Percentiles rank a stretch among this genome's conserved stretches.
These are phyloP conservation scores for Nakazawaea laoshanensis DNA, from an alignment of 805 yeast genomes.

Conservation along the genomic window DNA sequence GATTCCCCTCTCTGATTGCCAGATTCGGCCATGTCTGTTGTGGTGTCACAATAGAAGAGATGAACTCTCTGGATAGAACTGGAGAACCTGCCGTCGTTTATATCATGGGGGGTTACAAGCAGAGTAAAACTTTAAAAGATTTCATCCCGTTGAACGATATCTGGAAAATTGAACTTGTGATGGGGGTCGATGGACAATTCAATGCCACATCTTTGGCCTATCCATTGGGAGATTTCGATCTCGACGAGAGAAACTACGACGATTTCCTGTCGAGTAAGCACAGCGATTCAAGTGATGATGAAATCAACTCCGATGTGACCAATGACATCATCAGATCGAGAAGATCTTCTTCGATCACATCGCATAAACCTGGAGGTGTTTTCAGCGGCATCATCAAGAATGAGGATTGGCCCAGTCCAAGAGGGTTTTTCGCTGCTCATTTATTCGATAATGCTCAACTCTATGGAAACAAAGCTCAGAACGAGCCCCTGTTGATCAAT, in stretches of 20 bases:
- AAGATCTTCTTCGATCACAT: constrained; percentile 4
- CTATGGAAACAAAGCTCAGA: too few species aligned
- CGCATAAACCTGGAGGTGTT: background rate
- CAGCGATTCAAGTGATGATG: constrained; percentile 6
- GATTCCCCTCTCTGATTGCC: constrained; percentile 19
- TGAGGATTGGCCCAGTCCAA: constrained; percentile 12
- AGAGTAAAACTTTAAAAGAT: constrained; percentile 19
- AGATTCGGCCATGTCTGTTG: constrained; percentile 23
- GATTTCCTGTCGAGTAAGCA: constrained; percentile 6
- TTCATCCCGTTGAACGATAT: constrained; percentile 26
- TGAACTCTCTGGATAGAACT: constrained; percentile 11
- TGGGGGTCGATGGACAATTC: constrained; percentile 26
- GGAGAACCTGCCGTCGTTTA: constrained; percentile 24
- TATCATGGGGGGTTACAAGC: constrained; percentile 42
- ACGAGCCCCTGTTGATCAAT: background rate
- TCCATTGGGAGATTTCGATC: constrained; percentile 21
- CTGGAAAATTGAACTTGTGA: constrained; percentile 31
- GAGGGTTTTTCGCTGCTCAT: constrained; percentile 12
- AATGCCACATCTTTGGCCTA: constrained; percentile 20
- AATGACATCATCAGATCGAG: constrained; percentile 1
- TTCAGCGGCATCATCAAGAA: constrained; percentile 18
- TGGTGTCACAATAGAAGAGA: constrained; percentile 21
- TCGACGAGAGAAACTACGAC: constrained; percentile 8
- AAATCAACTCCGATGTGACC: constrained; percentile 12
- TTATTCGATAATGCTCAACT: constrained; percentile 8